A percentile compares a stretch with the other conserved stretches of the same genome.
Evolutionary conservation across 192 early-diverging fungal genomes (phyloP).

Genomic region (Rhizoclosmatium sp.): DNA sequence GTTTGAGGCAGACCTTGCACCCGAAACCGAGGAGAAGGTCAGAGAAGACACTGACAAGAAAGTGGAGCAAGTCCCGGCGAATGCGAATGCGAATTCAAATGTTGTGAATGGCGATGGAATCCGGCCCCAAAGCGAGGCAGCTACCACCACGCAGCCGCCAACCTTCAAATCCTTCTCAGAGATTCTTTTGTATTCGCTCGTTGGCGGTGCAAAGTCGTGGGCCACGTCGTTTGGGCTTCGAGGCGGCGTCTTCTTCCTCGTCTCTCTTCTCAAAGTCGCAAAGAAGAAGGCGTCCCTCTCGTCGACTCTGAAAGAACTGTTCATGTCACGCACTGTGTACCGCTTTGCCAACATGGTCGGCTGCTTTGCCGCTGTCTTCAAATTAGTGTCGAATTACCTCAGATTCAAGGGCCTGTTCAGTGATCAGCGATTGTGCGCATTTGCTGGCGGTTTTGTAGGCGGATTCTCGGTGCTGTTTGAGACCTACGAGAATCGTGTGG

Average conservation of each 20-base stretch:
- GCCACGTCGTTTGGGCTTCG: slow-evolving; percentile 61
- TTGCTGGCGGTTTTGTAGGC: slow-evolving; percentile 47
- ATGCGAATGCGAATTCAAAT: too few species aligned
- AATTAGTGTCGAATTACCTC: slow-evolving; percentile 72
- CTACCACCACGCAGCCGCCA: background rate
- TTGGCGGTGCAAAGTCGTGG: slow-evolving; percentile 62
- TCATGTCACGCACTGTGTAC: slow-evolving; percentile 56
- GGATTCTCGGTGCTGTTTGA: slow-evolving; percentile 57
- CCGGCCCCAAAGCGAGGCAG: too few species aligned
- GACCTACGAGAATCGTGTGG: slow-evolving; percentile 43
- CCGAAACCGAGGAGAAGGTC: too few species aligned
- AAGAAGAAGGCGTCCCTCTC: slow-evolving; percentile 52
- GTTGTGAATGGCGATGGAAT: too few species aligned
- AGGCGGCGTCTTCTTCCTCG: slow-evolving; percentile 62
- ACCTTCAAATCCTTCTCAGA: background rate
- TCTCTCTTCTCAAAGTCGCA: slow-evolving; percentile 56
- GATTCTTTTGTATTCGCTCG: slow-evolving; percentile 55
- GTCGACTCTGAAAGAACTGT: slow-evolving; percentile 60
- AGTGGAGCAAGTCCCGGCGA: too few species aligned
- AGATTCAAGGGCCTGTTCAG: background rate
- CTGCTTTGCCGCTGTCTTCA: slow-evolving; percentile 79
- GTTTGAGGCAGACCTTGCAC: too few species aligned
- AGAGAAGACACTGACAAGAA: too few species aligned
- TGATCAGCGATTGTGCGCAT: slow-evolving; percentile 14
- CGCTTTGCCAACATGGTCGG: slow-evolving; percentile 83